phyloP scores from a whole-genome alignment of 1,284 basidiomycete genomes.

The Trichosporon inkin region DNA sequence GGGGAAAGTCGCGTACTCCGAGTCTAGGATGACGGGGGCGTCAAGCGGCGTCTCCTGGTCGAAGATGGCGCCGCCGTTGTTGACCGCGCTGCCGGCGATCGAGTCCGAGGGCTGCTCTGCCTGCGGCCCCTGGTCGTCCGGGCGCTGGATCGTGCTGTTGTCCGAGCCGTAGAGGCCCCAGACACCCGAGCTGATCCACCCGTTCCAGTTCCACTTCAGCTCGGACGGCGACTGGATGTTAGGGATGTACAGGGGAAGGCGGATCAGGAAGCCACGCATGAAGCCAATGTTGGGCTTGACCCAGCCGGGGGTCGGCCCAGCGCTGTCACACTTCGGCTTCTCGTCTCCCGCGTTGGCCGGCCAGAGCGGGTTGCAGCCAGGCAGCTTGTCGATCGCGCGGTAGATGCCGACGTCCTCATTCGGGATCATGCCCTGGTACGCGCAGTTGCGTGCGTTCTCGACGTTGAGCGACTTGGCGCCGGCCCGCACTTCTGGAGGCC shows the following conservation, averaged over 20 bases:
- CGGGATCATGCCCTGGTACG: conserved; percentile 17
- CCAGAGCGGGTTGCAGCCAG: conserved; percentile 21
- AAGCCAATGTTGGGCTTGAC: conserved; percentile 6
- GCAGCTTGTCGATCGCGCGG: conserved; percentile 13
- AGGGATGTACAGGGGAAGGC: background rate
- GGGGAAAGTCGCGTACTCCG: background rate
- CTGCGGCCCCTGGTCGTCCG: background rate
- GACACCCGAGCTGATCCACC: background rate
- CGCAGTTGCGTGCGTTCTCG: conserved; percentile 5
- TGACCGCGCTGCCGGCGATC: background rate
- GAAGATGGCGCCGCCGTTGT: background rate
- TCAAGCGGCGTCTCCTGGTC: background rate
- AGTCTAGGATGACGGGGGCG: background rate
- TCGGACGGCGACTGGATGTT: background rate
- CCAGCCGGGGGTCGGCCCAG: background rate
- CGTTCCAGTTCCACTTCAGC: background rate
- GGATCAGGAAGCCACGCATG: conserved; percentile 1
- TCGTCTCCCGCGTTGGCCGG: background rate
- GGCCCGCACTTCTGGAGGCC: conserved; percentile 1
- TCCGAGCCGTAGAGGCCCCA: background rate
- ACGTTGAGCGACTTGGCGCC: background rate
- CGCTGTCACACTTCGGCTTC: conserved; percentile 8
- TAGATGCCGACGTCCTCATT: conserved; percentile 18
- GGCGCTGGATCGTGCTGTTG: background rate
- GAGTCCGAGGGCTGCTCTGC: background rate